Evolutionary conservation across 345 rosid genomes (phyloP).

Genomic region (Eucalyptus dawsonii): DNA sequence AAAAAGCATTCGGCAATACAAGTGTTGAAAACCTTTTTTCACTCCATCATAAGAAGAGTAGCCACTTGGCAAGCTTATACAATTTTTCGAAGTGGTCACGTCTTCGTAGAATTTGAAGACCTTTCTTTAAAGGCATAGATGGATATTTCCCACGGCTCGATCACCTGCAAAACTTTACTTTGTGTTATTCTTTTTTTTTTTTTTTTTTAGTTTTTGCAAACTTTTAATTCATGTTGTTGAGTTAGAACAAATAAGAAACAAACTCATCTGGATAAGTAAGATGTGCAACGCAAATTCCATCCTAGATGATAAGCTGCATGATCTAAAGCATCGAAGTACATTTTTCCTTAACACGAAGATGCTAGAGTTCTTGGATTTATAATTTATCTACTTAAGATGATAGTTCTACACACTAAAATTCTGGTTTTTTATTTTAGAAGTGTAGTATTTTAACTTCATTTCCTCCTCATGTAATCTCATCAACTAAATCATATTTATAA

Average conservation of each 20-base stretch:
- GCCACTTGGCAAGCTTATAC: not conserved
- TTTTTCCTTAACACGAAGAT: not conserved
- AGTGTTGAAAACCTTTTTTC: not conserved
- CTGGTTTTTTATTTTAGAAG: not conserved
- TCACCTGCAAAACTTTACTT: not conserved
- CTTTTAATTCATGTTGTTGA: not conserved
- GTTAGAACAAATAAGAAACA: not conserved
- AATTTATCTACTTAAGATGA: not conserved
- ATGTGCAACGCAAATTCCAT: not conserved
- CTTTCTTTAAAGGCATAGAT: not conserved
- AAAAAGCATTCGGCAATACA: not conserved
- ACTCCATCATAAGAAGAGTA: not conserved
- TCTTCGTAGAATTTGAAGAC: not conserved
- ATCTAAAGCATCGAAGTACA: not conserved
- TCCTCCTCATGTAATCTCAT: not conserved
- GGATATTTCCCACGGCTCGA: not conserved
- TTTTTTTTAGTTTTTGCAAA: not conserved
- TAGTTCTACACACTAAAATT: not conserved
- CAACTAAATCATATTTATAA: not conserved
- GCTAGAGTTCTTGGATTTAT: not conserved
- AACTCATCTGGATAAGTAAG: not conserved
- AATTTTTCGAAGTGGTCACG: not conserved
- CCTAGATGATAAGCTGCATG: not conserved
- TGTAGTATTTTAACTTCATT: not conserved
- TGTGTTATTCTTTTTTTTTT: not conserved